Base-by-base conservation (phyloP, 2,329 filamentous ascomycete species). In the Xylaria digitata region DNA sequence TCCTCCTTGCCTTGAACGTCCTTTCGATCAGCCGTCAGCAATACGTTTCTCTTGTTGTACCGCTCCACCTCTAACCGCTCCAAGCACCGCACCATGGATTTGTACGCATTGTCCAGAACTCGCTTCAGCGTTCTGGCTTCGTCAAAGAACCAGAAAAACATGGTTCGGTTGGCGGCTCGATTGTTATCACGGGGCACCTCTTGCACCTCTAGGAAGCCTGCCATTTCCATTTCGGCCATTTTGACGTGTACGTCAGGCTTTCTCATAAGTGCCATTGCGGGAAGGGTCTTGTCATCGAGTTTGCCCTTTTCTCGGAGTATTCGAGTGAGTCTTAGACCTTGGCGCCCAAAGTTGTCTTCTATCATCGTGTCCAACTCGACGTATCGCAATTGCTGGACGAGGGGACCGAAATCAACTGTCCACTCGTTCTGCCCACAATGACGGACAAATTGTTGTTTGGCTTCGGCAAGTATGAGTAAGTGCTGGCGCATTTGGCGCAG, bases 81-180 rank as follows among this genome's bases (percentile, higher is more conserved):
- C 55, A 97, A 78, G 69, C 91, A 92, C 63, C 94, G 89, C 17
- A 93, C 86, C 92, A 98, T 97, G 32, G 90, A 87, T 78, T 97
- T 97, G 83, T 97, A 98, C 0, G 91, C 88, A 66, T 93, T 90
- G 69, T 97, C 91, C 11, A 97, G 80, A 1, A 97, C 82, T 67
- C 91, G 87, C 21, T 86, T 85, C 55, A 90, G 83, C 6, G 91
- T 90, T 53, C 92, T 87, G 52, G 93, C 88, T 11, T 87, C 83
- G 76, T 98, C 94, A 78, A 93, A 97, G 83, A 89, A 97, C 90
- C 94, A 97, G 63, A 98, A 87, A 78, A 94, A 98, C 26, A 97
- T 86, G 0, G 94, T 97, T 59, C 93, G 89, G 69, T 90, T 92
- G 0, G 94, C 92, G 73, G 92, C 87, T 40, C 94, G 90, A 68